Percentiles rank a stretch among this genome's conserved stretches.
Conservation (phyloP, 2,329 filamentous ascomycete species). For the Metarhizium anisopliae region DNA sequence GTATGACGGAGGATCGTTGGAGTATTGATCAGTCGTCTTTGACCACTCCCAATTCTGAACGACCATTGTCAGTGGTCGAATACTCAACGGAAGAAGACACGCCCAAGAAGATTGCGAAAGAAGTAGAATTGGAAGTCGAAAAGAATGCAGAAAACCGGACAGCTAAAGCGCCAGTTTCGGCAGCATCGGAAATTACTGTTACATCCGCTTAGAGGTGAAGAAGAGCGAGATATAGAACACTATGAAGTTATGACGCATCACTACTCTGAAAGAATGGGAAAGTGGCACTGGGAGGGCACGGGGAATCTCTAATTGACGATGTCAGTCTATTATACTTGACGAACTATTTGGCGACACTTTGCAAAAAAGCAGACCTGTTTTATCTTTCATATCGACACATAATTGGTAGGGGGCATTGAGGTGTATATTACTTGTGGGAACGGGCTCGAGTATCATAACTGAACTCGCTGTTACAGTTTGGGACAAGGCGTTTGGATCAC, state of each 20-base stretch:
- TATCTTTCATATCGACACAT: not conserved
- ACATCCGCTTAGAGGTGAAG: not conserved
- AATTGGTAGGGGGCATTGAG: not conserved
- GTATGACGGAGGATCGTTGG: constrained; percentile 27
- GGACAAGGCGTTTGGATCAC: constrained; percentile 7
- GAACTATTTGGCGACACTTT: not conserved
- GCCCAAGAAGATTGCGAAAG: constrained; percentile 17
- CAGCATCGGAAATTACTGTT: not conserved
- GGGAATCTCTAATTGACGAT: not conserved
- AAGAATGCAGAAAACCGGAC: not conserved
- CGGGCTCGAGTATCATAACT: not conserved
- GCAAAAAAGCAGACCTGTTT: not conserved
- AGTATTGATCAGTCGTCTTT: constrained; percentile 28
- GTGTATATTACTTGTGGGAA: not conserved
- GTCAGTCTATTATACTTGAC: not conserved
- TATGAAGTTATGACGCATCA: not conserved
- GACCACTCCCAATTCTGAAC: constrained; percentile 30
- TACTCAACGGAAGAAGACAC: constrained; percentile 22
- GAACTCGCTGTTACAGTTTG: not conserved
- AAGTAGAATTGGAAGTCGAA: constrained; percentile 8
- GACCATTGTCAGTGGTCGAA: constrained; percentile 22
- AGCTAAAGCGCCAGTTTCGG: not conserved
- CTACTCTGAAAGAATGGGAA: not conserved
- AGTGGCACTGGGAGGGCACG: not conserved
- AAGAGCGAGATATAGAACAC: not conserved